Evolutionary conservation across 306 rosid genomes (phyloP).

Genomic region (Lagenaria siceraria): DNA sequence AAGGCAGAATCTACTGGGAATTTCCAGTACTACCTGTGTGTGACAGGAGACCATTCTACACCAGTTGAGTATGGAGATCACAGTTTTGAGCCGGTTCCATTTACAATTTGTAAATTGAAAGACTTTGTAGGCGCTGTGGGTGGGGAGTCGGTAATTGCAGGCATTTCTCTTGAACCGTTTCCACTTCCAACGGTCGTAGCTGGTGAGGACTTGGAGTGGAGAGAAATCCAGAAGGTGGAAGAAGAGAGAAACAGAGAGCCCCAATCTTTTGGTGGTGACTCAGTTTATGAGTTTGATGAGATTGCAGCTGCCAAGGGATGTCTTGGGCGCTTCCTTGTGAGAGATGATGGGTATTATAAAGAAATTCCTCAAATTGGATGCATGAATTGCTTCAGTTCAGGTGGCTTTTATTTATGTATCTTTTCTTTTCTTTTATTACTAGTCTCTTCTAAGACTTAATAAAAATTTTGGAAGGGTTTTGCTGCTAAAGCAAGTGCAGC

Average conservation of each 20-base stretch:
- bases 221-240: conserved; percentile 13
- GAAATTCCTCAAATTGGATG: conserved; percentile 37
- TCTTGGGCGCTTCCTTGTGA: conserved; percentile 81
- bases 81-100: conserved; percentile 92
- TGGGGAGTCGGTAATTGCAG: conserved; percentile 33
- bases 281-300: conserved; percentile 58
- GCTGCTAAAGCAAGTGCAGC: too few species aligned
- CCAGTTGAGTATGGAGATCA: conserved; percentile 99
- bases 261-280: conserved; percentile 48
- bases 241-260: conserved; percentile 18
- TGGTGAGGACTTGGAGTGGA: conserved; percentile 29
- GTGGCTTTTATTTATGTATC: background rate
- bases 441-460: background rate
- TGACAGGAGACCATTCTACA: conserved; percentile 90
- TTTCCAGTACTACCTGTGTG: conserved; percentile 55
- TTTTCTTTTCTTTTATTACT: background rate
- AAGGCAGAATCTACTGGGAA: conserved; percentile 56
- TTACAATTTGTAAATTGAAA: conserved; percentile 55
- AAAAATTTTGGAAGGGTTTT: background rate
- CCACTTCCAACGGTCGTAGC: conserved; percentile 56
- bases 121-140: conserved; percentile 60
- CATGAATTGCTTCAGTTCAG: conserved; percentile 8
- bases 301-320: conserved; percentile 76
- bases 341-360: conserved; percentile 93
- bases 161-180: conserved; percentile 52